Evolutionary conservation across 2,329 filamentous ascomycete genomes (phyloP), one percentile per base, ranked within the genome.

Genomic region (Monosporascus sp.): DNA sequence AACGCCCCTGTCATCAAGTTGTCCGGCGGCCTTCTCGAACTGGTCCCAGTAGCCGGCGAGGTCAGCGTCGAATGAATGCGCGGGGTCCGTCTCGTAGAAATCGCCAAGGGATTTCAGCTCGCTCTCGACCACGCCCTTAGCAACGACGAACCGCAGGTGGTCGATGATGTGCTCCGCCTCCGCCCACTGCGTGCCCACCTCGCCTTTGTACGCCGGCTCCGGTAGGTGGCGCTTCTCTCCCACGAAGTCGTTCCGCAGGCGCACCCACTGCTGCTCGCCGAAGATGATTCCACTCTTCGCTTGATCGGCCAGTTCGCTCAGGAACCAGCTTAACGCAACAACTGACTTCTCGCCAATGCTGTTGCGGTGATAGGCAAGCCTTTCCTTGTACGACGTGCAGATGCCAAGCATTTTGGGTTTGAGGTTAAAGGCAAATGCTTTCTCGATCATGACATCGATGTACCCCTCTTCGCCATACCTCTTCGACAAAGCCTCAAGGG

Each of bases 361-460:
- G 27, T 78, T 76, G 18, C 77, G 72, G 25, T 76, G 73, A 56
- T 89, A 89, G 22, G 78, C 80, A 0, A 83, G 67, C 2, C 68
- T 72, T 41, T 87, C 82, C 54, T 86, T 84, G 63, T 76, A 80
- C 3, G 71, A 75, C 0, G 87, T 90, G 51, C 79, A 82, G 0
- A 71, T 69, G 0, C 88, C 87, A 3, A 90, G 72, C 24, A 82
- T 67, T 3, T 74, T 76, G 1, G 74, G 72, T 35, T 75, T 65
- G 62, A 80, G 74, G 24, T 78, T 79, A 62, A 86, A 87, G 0
- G 64, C 58, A 38, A 89, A 77, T 5, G 77, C 76, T n/a, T 72
- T 65, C 43, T 65, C 60, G 1, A 88, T 60, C 58, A 85, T 81
- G 0, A 69, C 63, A 2, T 68, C 61, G 0, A 77, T 62, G 9